phyloP scores from a whole-genome alignment of 257 asterid genomes.

The Datura wrightii region DNA sequence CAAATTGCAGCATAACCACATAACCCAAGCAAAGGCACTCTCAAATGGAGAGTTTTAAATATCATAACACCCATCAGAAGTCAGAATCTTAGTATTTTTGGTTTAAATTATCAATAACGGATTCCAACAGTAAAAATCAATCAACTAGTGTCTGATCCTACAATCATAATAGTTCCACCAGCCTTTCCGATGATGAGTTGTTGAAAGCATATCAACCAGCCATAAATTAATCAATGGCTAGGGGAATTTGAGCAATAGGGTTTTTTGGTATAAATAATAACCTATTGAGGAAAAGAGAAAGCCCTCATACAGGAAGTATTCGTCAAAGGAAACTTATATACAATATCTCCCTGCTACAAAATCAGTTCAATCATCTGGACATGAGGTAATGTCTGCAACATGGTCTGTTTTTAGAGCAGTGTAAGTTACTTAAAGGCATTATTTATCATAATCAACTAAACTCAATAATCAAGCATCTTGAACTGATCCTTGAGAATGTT shows the following conservation, averaged over 20 bases:
- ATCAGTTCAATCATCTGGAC: neutral
- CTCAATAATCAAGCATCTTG: neutral
- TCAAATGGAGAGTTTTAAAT: neutral
- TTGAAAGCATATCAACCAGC: neutral
- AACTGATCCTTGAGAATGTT: neutral
- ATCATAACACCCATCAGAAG: neutral
- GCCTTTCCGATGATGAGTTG: neutral
- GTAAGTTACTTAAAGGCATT: neutral
- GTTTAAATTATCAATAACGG: neutral
- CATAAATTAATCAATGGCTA: neutral
- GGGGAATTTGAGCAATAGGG: neutral
- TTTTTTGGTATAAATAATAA: neutral
- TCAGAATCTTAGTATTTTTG: neutral
- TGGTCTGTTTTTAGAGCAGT: neutral
- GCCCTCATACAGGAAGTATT: neutral
- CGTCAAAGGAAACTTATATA: neutral
- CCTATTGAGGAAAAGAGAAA: neutral
- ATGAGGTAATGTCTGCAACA: constrained; percentile 2
- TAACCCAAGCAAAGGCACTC: neutral
- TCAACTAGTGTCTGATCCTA: neutral
- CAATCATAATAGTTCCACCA: constrained; percentile 1
- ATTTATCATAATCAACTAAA: neutral
- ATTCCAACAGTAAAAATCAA: too few relatives aligned
- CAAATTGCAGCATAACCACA: neutral
- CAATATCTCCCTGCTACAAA: neutral